Evolutionary conservation across 257 asterid species (phyloP), one percentile per base, ranked within the genome.

Genomic region (Oldenlandia corymbosa): DNA sequence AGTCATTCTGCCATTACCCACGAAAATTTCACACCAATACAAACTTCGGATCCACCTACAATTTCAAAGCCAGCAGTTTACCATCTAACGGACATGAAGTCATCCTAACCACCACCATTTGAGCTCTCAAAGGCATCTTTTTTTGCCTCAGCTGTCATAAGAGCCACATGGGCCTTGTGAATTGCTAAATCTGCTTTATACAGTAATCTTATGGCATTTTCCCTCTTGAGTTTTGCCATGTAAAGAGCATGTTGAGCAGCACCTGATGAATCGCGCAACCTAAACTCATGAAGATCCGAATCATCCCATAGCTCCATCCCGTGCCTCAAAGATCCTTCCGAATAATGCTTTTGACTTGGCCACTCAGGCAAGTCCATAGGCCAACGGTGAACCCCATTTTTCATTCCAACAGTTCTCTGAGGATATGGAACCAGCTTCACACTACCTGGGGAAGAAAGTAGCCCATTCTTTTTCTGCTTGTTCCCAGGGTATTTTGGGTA

Each of bases 151-250:
- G 96, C 96, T 48, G 80, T 81, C 92, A 85, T 88, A 51, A 88
- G 68, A 67, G 92, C 90, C 47, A 73, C 73, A 63, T 68, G 90
- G 60, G 98, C 97, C 78, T 82, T 88, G 77, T 92, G 97, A 73
- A 88, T 70, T 23, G 93, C 92, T 48, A 79, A 45, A 71, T 92
- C 97, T 61, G 98, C 98, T 69, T 77, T 76, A 60, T 65, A 73
- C 34, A 85, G 72, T 80, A 86, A 67, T 72, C 78, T 88, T 47
- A 79, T 87, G 31, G 98, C 98, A 74, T 60, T 83, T 67, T 86
- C 95, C 64, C 93, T 85, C 86, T 88, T 92, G 54, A 86, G 76
- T 80, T 81, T 92, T 8, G 97, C 98, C 80, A 85, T 51, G 57
- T 70, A 70, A 9, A 5, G 68, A 4, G 97, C 93, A 59, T 75